Conservation (phyloP, 495 filamentous ascomycete species). For the Neurospora sp. region DNA sequence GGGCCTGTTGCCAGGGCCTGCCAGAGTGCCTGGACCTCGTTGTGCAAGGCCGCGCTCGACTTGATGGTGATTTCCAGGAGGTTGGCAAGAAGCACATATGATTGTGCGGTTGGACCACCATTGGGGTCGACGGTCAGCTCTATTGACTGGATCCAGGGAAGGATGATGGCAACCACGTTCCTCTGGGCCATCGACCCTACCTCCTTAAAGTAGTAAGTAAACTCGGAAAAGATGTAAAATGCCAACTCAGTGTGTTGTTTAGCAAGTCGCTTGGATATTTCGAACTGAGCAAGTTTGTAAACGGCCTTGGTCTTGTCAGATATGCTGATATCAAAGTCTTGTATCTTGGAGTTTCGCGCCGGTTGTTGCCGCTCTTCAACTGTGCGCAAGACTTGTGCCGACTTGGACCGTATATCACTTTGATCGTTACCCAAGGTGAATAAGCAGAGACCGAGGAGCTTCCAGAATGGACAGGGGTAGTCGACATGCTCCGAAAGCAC, state of each 20-base stretch:
- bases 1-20: conserved; percentile 91
- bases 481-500: conserved; percentile 72
- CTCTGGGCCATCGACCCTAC: conserved; percentile 71
- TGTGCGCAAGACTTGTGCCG: conserved; percentile 69
- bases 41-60: conserved; percentile 77
- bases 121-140: conserved; percentile 92
- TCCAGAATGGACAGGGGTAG: conserved; percentile 82
- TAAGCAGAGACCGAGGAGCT: conserved; percentile 73
- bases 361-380: conserved; percentile 73
- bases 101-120: conserved; percentile 77
- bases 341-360: conserved; percentile 69
- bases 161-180: conserved; percentile 86
- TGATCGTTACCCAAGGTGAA: conserved; percentile 88
- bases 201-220: conserved; percentile 81
- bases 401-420: conserved; percentile 78
- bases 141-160: conserved; percentile 93
- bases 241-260: conserved; percentile 80
- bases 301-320: conserved; percentile 97
- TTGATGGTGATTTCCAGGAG: conserved; percentile 94
- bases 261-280: conserved; percentile 84
- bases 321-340: conserved; percentile 96
- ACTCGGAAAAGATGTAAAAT: conserved; percentile 90
- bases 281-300: conserved; percentile 94
- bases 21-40: conserved; percentile 96
- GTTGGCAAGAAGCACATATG: conserved; percentile 93